A percentile compares a stretch with the other conserved stretches of the same genome.
phyloP scores from a whole-genome alignment of 305 asterid species.

The Striga hermonthica region DNA sequence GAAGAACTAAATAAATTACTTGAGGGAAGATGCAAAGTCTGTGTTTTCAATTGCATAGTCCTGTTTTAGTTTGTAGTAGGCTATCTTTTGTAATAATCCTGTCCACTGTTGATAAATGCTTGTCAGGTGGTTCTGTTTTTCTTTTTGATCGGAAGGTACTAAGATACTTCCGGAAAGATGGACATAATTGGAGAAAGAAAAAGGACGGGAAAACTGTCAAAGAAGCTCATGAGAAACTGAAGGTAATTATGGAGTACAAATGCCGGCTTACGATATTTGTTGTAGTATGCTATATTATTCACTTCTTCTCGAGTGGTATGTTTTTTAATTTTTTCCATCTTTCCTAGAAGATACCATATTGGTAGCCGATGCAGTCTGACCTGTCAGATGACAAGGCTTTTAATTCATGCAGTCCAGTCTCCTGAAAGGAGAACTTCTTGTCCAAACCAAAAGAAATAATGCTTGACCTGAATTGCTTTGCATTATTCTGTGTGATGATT shows the following conservation, averaged over 20 bases:
- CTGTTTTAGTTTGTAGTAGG: not conserved
- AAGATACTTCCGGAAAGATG: constrained; percentile 84
- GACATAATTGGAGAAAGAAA: constrained; percentile 89
- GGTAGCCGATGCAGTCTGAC: not conserved
- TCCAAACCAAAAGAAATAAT: too few species aligned
- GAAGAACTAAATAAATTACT: constrained; percentile 7
- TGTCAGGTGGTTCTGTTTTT: constrained; percentile 85
- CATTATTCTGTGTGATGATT: not conserved
- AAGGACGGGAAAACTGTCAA: constrained; percentile 83
- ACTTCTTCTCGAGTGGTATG: not conserved
- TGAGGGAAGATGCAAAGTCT: not conserved
- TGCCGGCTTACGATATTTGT: not conserved
- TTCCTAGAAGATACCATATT: not conserved
- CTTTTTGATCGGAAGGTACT: constrained; percentile 81
- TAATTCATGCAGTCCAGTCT: not conserved
- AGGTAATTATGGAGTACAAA: constrained; percentile 30
- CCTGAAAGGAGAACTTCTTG: too few species aligned
- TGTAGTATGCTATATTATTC: not conserved
- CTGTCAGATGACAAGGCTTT: not conserved
- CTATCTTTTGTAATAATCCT: constrained; percentile 14
- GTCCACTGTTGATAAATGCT: constrained; percentile 10
- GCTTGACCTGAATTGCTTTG: not conserved
- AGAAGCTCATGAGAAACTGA: constrained; percentile 93
- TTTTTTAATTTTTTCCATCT: not conserved
- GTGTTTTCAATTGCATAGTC: not conserved